Evolutionary conservation across 768 basidiomycete species (phyloP), one percentile per base, ranked within the genome.

Genomic region (Tylopilus rubrobrunneus): DNA sequence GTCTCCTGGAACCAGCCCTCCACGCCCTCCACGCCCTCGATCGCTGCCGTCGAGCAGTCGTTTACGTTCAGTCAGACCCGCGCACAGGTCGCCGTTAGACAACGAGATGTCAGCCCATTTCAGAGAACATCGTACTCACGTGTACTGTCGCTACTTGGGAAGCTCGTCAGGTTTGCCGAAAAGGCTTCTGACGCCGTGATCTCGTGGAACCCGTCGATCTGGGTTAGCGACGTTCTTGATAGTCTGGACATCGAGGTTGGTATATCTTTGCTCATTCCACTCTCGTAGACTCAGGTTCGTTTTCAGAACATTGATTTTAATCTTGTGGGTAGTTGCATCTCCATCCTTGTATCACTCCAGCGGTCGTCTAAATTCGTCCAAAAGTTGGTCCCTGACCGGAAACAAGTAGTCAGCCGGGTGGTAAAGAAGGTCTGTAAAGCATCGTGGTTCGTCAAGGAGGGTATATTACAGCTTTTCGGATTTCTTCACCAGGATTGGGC

Each of bases 401-500:
- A 84, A 40, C 60, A 67, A 5, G 76, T 76, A 2, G 82, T 89
- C 64, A 70, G 73, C 48, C 81, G 79, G 51, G 80, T 92, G 76
- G 75, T 86, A 34, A 80, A 68, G 50, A 73, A 68, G 58, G 83
- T 81, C 25, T 23, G 75, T 60, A 21, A 19, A 33, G 3, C 34
- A 19, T 12, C 19, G 19, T 41, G 17, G 15, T 21, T 49, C 1
- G 17, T 12, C 40, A 28, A 37, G 2, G 34, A 23, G 2, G 27
- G n/a, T 49, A 47, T 29, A 42, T 43, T 56, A 25, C 73, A 89
- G 77, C 76, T 97, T 2, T 74, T 96, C 56, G 75, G 72, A 49
- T 97, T 92, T 67, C 78, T 99, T 25, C 77, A 79, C 9, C 78
- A 84, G 1, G 73, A 86, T 41, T 81, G 69, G 57, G 74, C 86